A percentile compares a stretch with the other conserved stretches of the same genome.
Evolutionary conservation across 2,329 filamentous ascomycete species (phyloP).

Genomic region (Aspergillus piperis): DNA sequence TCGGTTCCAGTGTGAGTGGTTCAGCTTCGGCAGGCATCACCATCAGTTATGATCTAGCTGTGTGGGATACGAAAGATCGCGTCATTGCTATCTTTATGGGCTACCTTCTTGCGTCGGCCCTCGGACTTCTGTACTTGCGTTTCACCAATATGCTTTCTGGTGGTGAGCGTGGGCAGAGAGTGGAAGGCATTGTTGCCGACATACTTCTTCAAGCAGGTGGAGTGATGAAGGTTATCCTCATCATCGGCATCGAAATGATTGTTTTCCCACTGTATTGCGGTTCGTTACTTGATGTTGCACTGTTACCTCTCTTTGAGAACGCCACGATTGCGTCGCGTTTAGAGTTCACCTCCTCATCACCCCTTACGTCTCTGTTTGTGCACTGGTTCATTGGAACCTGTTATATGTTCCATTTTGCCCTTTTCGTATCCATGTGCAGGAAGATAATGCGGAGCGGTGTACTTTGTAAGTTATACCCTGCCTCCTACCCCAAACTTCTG

Average conservation of each 20-base stretch:
- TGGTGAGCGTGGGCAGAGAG: conserved; percentile 54
- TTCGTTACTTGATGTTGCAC: conserved; percentile 80
- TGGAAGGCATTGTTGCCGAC: conserved; percentile 76
- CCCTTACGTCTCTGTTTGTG: conserved; percentile 88
- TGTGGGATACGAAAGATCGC: conserved; percentile 70
- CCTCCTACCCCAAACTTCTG: conserved; percentile 3
- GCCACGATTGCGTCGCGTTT: conserved; percentile 76
- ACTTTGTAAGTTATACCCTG: conserved; percentile 64
- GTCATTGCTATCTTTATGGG: conserved; percentile 76
- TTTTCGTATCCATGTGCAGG: conserved; percentile 98
- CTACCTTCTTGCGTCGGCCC: conserved; percentile 72
- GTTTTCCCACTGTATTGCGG: conserved; percentile 96
- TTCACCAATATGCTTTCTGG: conserved; percentile 69
- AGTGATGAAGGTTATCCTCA: conserved; percentile 95
- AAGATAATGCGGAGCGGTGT: conserved; percentile 96
- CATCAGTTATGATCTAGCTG: conserved; percentile 61
- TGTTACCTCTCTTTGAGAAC: conserved; percentile 84
- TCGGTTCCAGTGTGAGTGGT: conserved; percentile 26
- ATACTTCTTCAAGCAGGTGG: conserved; percentile 89
- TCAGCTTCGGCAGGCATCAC: conserved; percentile 23
- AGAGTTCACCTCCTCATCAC: conserved; percentile 74
- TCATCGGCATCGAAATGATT: conserved; percentile 99
- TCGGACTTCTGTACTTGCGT: conserved; percentile 78
- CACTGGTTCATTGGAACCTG: conserved; percentile 99
- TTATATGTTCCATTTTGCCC: conserved; percentile 99